Percentiles rank a stretch among this genome's conserved stretches.
phyloP scores from a whole-genome alignment of 1,139 yeast species.

The Sugiyamaella neomexicana region DNA sequence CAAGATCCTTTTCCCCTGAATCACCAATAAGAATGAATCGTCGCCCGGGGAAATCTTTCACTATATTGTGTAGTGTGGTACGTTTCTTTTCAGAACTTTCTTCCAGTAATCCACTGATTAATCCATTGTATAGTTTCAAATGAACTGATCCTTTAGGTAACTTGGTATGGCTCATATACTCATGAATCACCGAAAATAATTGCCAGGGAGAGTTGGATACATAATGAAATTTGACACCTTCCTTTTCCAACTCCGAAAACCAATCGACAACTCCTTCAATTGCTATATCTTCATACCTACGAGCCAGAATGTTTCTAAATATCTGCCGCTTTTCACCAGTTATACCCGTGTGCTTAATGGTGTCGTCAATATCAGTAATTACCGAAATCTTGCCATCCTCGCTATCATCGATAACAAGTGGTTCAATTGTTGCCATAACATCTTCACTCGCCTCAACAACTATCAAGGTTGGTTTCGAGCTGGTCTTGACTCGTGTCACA shows the following conservation, averaged over 20 bases:
- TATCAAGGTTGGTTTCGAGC: slow-evolving; percentile 30
- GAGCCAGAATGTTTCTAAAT: slow-evolving; percentile 72
- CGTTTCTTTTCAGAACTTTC: slow-evolving; percentile 83
- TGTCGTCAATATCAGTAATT: slow-evolving; percentile 93
- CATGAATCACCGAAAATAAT: slow-evolving; percentile 61
- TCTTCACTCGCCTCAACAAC: slow-evolving; percentile 31
- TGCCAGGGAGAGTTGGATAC: slow-evolving; percentile 98
- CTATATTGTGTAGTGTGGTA: slow-evolving; percentile 59
- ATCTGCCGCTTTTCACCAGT: slow-evolving; percentile 82
- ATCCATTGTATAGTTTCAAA: slow-evolving; percentile 81
- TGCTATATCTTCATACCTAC: slow-evolving; percentile 62
- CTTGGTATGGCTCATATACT: slow-evolving; percentile 55
- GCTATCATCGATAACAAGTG: slow-evolving; percentile 24
- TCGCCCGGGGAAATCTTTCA: slow-evolving; percentile 73
- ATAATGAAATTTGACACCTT: slow-evolving; percentile 69
- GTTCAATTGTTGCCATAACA: slow-evolving; percentile 22
- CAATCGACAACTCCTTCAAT: slow-evolving; percentile 74
- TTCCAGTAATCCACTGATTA: slow-evolving; percentile 77
- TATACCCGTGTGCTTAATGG: slow-evolving; percentile 87
- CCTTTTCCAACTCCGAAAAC: slow-evolving; percentile 49
- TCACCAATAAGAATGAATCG: slow-evolving; percentile 87
- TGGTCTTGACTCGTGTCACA: slow-evolving; percentile 37
- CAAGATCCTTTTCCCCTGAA: slow-evolving; percentile 93
- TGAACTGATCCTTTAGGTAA: slow-evolving; percentile 81
- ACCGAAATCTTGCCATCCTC: slow-evolving; percentile 60